Base-by-base conservation (phyloP, 306 rosid species). In the Spatholobus suberectus region DNA sequence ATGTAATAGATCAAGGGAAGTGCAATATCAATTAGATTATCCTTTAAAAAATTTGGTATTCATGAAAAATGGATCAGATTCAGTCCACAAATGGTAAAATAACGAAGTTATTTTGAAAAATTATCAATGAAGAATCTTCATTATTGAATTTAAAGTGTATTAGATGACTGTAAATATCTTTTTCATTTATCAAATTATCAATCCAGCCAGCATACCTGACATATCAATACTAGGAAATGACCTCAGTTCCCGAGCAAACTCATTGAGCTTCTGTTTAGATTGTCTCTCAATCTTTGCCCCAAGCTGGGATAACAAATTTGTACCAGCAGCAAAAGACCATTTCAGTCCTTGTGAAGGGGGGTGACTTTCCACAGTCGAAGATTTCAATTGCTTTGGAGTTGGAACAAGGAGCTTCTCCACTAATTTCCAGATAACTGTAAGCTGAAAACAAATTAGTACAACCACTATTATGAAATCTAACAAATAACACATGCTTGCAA, bases 341-440 rank as follows among this genome's bases (percentile, higher is more conserved):
- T 88, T 92, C 84, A 83, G 70, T 79, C 93, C 98, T 84, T 87
- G 89, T 27, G 88, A 86, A 49, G 92, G 29, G 34, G 91, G 66
- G 65, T 89, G 92, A 58, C 66, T 85, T 77, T 91, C 94, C 3
- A 43, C 82, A 1, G 92, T 63, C 3, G 89, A 61, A 75, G 95
- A 40, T 82, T 79, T 87, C 49, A 75, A 72, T 43, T 87, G 87
- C 86, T 90, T 92, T 0, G 92, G 94, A 84, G 77, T 85, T 1
- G 96, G 98, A 82, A 46, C 63, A 70, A 91, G 85, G 72, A 94
- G 84, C 85, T 88, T 96, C 91, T 91, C 97, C 89, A 89, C 94
- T 88, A 96, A 69, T 85, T 92, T 96, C 99, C 98, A 96, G 84
- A 96, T 63, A 91, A 96, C 99, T 96, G 99, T 90, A 91, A 87